Evolutionary conservation across 257 asterid genomes (phyloP), one percentile per base, ranked within the genome.

Genomic region (Nicotiana attenuata): DNA sequence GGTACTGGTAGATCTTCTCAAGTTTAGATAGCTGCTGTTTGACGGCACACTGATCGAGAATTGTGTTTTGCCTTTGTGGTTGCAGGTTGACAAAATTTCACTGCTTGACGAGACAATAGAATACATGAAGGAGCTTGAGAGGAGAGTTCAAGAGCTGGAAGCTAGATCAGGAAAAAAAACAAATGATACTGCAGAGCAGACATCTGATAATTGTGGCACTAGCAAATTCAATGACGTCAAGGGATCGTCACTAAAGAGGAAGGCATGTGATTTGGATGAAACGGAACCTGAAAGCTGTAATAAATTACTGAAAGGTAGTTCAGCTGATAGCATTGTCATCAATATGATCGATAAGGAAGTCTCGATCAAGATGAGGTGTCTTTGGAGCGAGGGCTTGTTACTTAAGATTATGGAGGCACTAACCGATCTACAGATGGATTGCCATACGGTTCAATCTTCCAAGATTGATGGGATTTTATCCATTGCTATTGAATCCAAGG

Each of bases 1-100:
- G 98, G 99, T 96, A 86, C 61, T 71, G 75, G 38, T 47, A 82
- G 22, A 76, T 52, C 33, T 81, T 3, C 17, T 20, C 77, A 24
- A 17, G 52, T 28, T 50, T 16, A 38, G 4, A 8, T 35, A 81
- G 31, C 52, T 22, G 16, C 3, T 20, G 56, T 60, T 47, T 2
- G 77, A n/a, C 16, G 56, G 16, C 10, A 53, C 31, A 80, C 19
- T 80, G 15, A 26, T 64, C 17, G 13, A 57, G 75, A 55, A 67
- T 38, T 50, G 50, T 7, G 29, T 76, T 29, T 41, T 65, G 47
- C 19, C 7, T 85, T 82, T 47, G 52, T 45, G 31, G 28, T 79
- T 88, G 85, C 92, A 96, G 99, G 97, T 84, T 63, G 98, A 96
- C 91, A 96, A 96, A 89, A 88, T 94, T 65, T 88, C 98, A 1